phyloP scores from a whole-genome alignment of 208 protist species.

The Acanthamoeba pearcei region DNA sequence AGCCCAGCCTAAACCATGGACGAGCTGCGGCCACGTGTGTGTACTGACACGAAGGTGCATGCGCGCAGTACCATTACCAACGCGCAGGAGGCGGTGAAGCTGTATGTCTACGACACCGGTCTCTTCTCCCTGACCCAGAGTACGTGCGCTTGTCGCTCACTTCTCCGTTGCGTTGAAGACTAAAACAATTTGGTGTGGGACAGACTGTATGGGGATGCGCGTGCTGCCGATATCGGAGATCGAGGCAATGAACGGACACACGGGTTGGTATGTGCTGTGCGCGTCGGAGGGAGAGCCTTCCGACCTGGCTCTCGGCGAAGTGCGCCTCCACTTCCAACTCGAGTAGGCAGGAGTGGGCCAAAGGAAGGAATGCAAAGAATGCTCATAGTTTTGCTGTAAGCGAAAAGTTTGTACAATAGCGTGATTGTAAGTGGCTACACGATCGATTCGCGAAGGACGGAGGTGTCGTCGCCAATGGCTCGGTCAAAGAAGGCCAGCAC shows the following conservation, averaged over 20 bases:
- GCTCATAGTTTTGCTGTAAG: neutral
- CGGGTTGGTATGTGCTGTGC: slow-evolving; percentile 56
- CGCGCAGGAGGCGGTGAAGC: slow-evolving; percentile 29
- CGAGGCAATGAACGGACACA: slow-evolving; percentile 31
- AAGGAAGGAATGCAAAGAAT: no score
- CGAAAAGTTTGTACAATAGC: neutral
- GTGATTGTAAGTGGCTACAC: neutral
- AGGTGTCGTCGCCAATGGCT: neutral
- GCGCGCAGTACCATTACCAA: slow-evolving; percentile 6
- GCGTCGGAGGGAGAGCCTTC: slow-evolving; percentile 64
- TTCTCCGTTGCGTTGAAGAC: neutral
- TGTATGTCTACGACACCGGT: slow-evolving; percentile 24
- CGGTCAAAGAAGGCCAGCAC: no score
- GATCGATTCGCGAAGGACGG: neutral
- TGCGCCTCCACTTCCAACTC: slow-evolving; percentile 9
- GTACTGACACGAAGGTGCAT: neutral
- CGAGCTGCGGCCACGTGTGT: neutral
- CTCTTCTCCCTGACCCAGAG: slow-evolving; percentile 20
- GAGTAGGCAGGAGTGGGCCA: neutral
- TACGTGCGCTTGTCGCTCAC: neutral
- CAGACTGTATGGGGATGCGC: slow-evolving; percentile 17
- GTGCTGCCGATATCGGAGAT: slow-evolving; percentile 53
- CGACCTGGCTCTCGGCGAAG: slow-evolving; percentile 45
- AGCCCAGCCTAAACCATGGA: neutral
- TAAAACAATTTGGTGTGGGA: neutral